These are phyloP conservation scores for Aethionema arabicum DNA, from an alignment of 345 rosid genomes.

Conservation along the genomic window DNA sequence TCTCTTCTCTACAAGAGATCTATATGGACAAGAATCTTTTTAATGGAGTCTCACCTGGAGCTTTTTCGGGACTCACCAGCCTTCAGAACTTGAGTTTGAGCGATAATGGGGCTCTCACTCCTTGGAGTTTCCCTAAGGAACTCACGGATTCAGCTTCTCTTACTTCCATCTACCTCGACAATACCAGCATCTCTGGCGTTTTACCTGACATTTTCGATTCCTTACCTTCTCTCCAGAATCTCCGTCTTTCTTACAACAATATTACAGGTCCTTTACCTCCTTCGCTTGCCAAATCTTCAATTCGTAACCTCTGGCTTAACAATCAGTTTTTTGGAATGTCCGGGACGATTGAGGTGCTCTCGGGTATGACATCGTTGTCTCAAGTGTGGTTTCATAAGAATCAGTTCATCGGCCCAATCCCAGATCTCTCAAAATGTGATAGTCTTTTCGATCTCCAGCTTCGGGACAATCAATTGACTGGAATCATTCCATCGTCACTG, in stretches of 20 bases:
- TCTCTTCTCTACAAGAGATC: slow-evolving; percentile 45
- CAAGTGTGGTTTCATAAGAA: slow-evolving; percentile 79
- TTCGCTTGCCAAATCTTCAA: slow-evolving; percentile 47
- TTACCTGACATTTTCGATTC: slow-evolving; percentile 62
- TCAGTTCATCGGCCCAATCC: slow-evolving; percentile 67
- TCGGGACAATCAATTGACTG: slow-evolving; percentile 72
- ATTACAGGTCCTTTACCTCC: slow-evolving; percentile 65
- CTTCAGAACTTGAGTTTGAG: slow-evolving; percentile 49
- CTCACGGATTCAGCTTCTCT: slow-evolving; percentile 45
- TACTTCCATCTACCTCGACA: slow-evolving; percentile 44
- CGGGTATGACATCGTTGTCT: slow-evolving; percentile 50
- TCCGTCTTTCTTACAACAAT: slow-evolving; percentile 73
- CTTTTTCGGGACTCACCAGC: slow-evolving; percentile 60
- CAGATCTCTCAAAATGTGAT: slow-evolving; percentile 60
- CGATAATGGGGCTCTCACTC: slow-evolving; percentile 30
- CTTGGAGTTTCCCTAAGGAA: slow-evolving; percentile 68
- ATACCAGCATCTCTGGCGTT: slow-evolving; percentile 42
- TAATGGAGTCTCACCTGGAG: slow-evolving; percentile 48
- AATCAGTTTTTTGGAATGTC: slow-evolving; percentile 56
- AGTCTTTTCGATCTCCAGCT: slow-evolving; percentile 65
- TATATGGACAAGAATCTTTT: slow-evolving; percentile 53
- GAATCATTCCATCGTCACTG: slow-evolving; percentile 53
- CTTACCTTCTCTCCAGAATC: slow-evolving; percentile 44
- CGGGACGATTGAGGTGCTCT: slow-evolving; percentile 59
- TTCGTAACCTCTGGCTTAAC: slow-evolving; percentile 67